Evolutionary conservation across 2,329 filamentous ascomycete species (phyloP), one percentile per base, ranked within the genome.

Genomic region (Colletotrichum ledebouriae): DNA sequence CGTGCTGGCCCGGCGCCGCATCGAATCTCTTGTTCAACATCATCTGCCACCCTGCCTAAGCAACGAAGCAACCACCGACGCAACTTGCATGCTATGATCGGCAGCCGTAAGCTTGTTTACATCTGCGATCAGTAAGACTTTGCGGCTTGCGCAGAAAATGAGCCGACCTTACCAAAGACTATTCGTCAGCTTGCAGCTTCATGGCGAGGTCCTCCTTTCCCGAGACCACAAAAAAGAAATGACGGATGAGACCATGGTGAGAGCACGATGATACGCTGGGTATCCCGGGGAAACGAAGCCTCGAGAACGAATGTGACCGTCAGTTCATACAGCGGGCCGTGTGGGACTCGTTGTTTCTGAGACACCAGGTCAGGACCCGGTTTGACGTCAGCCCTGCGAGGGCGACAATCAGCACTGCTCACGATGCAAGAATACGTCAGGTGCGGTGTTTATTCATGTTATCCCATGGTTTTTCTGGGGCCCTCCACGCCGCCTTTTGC

Each of bases 1-100:
- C 61, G 53, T 65, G 65, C 61, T 65, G 55, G 58, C 65, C 65
- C 60, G 61, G 41, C 65, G 65, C 61, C 61, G 55, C 65, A 65
- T 65, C 65, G 50, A 55, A 65, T 65, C 65, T 63, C 13, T 42
- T 17, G 7, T 29, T 41, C 22, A 42, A 11, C 17, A 5, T 29
- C 22, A 10, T 37, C 20, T 39, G n/a, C 6, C 25, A n/a, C 34
- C 20, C 29, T 39, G 25, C n/a, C 44, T 37, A 49, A 22, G 39
- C 22, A 41, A 50, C 9, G 20, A 34, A 29, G 25, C 49, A 25
- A 47, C 37, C 25, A 6, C 59, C 56, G 34, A 63, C 22, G 42
- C 59, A 44, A 13, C 22, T 37, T 44, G 13, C 42, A 58, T 33
- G 37, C 34, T 47, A 49, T 7, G 46, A 59, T 64, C 47, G n/a